Evolutionary conservation across 2,329 filamentous ascomycete genomes (phyloP).

Genomic region (Chalaropsis thielavioides): DNA sequence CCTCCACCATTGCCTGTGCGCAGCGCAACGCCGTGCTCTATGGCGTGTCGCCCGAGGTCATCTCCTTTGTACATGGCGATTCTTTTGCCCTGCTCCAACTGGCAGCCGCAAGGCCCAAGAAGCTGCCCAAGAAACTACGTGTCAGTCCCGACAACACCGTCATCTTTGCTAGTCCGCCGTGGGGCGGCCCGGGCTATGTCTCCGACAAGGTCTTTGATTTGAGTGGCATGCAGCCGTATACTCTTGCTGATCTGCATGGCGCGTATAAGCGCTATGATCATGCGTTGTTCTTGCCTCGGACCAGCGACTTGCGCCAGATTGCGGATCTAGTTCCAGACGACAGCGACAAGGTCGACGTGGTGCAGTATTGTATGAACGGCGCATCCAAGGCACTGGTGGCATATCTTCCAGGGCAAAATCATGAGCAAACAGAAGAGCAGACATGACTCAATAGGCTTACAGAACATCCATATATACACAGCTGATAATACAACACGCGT

Average conservation of each 20-base stretch:
- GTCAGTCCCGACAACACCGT: conserved; percentile 31
- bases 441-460: neutral
- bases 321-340: conserved; percentile 37
- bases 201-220: conserved; percentile 65
- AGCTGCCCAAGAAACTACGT: conserved; percentile 28
- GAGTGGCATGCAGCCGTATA: conserved; percentile 77
- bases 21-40: conserved; percentile 85
- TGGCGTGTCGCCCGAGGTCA: conserved; percentile 53
- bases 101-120: conserved; percentile 21
- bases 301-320: conserved; percentile 67
- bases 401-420: conserved; percentile 34
- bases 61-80: conserved; percentile 78
- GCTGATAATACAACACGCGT: neutral
- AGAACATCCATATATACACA: neutral
- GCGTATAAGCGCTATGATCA: conserved; percentile 46
- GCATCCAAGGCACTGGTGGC: conserved; percentile 71
- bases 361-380: conserved; percentile 84
- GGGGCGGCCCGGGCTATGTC: conserved; percentile 44
- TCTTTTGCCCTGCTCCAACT: conserved; percentile 44
- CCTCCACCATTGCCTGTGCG: conserved; percentile 68
- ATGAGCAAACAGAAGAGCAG: neutral
- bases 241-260: conserved; percentile 44
- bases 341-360: conserved; percentile 50
- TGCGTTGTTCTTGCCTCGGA: conserved; percentile 73
- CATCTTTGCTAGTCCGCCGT: conserved; percentile 45